Evolutionary conservation across 2,329 filamentous ascomycete genomes (phyloP), one percentile per base, ranked within the genome.

Genomic region (Aspergillus fijiensis): DNA sequence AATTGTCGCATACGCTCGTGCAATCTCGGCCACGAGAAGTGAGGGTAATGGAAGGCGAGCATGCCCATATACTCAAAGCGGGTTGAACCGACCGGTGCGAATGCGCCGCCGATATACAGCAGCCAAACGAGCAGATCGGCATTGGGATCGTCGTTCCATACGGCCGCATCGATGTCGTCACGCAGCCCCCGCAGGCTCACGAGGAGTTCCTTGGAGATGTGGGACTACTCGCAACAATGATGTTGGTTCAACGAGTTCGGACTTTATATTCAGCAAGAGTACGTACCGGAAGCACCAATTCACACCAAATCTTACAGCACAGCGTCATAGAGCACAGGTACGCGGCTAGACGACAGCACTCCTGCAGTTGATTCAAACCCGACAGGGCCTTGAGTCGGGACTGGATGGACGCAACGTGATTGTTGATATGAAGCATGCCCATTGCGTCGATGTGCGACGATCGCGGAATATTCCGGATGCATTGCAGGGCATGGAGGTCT

Each of bases 291-390:
- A 58, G 47, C 3, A 58, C 56, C 50, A 58, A 31, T 4, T 33
- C 56, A 53, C 56, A 48, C 56, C 56, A 58, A 1, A 58, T 33
- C 42, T 48, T 52, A 25, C 56, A 58, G n/a, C 56, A 58, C 12
- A 58, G 49, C 49, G 47, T 58, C 10, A 53, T 51, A 2, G 56
- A 53, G 14, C 56, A 58, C 5, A 53, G 7, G 50, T 49, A 58
- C 10, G 56, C 56, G 50, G 49, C 56, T 11, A 58, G 56, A 16
- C 49, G 42, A 31, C 56, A 58, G 12, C 56, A 58, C 14, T 53
- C 35, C 10, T 58, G 56, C 35, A 53, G 5, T 3, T 5, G 14
- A 6, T 23, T 35, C 4, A 39, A 12, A 1, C 12, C 11, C 7
- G n/a, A 42, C 4, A 52, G 14, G 5, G n/a, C 9, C 11, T 33